Evolutionary conservation across 768 basidiomycete genomes (phyloP), one percentile per base, ranked within the genome.

Genomic region (Tricholoma terreum): DNA sequence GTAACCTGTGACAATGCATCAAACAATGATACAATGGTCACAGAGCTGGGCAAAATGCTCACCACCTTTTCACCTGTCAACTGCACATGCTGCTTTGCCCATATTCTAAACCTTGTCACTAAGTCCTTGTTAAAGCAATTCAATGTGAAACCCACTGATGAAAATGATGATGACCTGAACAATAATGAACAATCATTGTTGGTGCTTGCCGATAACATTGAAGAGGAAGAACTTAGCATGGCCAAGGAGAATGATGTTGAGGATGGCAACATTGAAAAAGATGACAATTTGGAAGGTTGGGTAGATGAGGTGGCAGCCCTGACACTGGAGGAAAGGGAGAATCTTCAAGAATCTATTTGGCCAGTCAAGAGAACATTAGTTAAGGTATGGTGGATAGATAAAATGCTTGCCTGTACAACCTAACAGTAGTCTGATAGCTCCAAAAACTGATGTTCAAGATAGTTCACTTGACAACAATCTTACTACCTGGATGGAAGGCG

Each of bases 61-160:
- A 58, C 64, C n/a, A 52, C 74, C 10, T 71, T 64, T 14, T 62
- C 57, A 34, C 70, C 74, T 50, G 74, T 17, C 50, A 51, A 51
- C 21, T 24, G 33, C 22, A 35, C 33, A 10, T 7, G 22, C 21
- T 51, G 50, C 31, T 51, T 51, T 21, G 11, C 35, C 33, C 31
- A 51, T 24, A 35, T 51, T 14, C 33, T 34, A 6, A 51, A 51
- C 35, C 31, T 51, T 6, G 14, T 51, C 10, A 14, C 31, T 6
- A 51, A 51, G 35, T 51, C 33, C 4, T 34, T 51, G n/a, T 9
- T 51, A n/a, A 51, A 51, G 38, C 36, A 54, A 19, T 54, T 54
- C 7, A 17, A 79, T 57, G 71, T 73, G 2, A 56, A 63, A 0
- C 58, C 60, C 10, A 77, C 80, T 42, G 69, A 76, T 53, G 62